Conservation (phyloP, 1,284 basidiomycete species). For the Rhodotorula sp. region DNA sequence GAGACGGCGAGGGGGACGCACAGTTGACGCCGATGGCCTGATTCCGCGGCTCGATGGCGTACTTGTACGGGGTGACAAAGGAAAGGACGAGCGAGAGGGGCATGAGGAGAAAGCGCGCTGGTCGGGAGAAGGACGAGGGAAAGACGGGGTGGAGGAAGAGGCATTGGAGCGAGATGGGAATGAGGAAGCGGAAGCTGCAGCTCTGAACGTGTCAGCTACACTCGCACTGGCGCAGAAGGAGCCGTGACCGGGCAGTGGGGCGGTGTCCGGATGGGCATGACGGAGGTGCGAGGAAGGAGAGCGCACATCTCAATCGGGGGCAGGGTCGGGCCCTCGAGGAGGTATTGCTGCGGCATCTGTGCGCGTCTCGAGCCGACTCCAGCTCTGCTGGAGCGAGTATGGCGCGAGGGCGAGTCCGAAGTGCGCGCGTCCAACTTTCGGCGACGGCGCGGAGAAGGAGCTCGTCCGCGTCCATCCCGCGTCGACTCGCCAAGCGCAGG, state of each 20-base stretch:
- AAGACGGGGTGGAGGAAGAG: slow-evolving; percentile 37
- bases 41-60: slow-evolving; percentile 23
- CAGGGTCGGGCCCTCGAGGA: slow-evolving; percentile 19
- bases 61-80: slow-evolving; percentile 15
- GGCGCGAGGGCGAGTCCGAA: not conserved
- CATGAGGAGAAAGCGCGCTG: slow-evolving; percentile 15
- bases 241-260: not conserved
- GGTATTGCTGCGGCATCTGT: not conserved
- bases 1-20: not conserved
- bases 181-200: slow-evolving; percentile 28
- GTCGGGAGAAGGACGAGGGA: slow-evolving; percentile 12
- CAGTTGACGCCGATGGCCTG: slow-evolving; percentile 33
- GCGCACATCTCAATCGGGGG: slow-evolving; percentile 17
- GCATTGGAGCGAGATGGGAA: slow-evolving; percentile 32
- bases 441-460: too few relatives aligned
- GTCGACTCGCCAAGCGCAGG: not conserved
- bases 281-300: not conserved
- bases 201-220: not conserved
- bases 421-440: too few relatives aligned
- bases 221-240: not conserved
- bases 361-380: too few relatives aligned
- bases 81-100: slow-evolving; percentile 21
- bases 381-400: not conserved
- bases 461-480: too few relatives aligned
- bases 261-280: not conserved